Evolutionary conservation across 805 yeast species (phyloP), one percentile per base, ranked within the genome.

Genomic region (Helenozyma rhizophorensis): DNA sequence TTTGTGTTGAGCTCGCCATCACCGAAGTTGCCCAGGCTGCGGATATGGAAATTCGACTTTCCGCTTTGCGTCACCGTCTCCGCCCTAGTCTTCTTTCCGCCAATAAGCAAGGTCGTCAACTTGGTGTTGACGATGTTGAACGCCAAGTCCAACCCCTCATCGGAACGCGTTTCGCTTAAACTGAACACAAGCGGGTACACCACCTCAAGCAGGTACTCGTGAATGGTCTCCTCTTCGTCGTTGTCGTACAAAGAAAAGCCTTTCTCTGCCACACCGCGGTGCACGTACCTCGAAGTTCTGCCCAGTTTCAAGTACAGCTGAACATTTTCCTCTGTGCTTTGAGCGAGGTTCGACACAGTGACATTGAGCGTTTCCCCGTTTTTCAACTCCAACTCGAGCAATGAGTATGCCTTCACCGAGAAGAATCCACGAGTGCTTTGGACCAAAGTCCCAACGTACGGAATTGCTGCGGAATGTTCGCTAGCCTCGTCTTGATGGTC

Each of bases 21-120:
- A 1, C 78, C 79, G 39, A 59, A 53, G 42, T 72, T 72, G 3
- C 76, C 76, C 8, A 36, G 27, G n/a, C 69, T 68, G 6, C 72
- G 55, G 3, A 72, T 27, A 1, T 67, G 60, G 43, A 54, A 72
- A 7, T 40, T 40, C 0, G 79, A 69, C 2, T 70, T 58, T 14
- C 78, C 80, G 27, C 64, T 61, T 42, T 73, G 76, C 15, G 42
- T 39, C 7, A 55, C 50, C 17, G 42, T 34, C 16, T 60, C 40
- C 9, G 53, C 40, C 34, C 62, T 32, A 4, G 55, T 44, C 8
- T 27, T 34, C 34, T 23, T 37, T 26, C 14, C 40, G 13, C 27
- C 57, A 54, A 40, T 55, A 33, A 12, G 49, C 27, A 25, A 32
- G 9, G 27, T 45, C 36, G 30, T 43, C 19, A 9, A 39, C 37